Percentiles rank a stretch among this genome's conserved stretches.
These are phyloP conservation scores for Spergularia bocconei DNA, from an alignment of 148 eudicot species.

Conservation along the genomic window DNA sequence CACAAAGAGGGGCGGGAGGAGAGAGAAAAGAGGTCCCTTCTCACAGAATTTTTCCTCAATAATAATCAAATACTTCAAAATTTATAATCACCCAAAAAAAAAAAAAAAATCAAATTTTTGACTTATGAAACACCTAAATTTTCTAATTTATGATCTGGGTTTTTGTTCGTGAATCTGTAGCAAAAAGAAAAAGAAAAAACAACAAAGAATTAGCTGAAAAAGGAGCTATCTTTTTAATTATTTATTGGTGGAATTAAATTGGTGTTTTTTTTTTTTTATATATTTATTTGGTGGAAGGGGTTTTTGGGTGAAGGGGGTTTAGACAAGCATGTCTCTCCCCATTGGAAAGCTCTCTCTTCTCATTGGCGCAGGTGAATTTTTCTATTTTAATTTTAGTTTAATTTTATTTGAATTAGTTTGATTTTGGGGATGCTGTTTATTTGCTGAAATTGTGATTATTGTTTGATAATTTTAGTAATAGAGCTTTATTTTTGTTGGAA, in stretches of 20 bases:
- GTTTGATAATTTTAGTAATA: neutral
- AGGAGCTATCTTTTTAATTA: neutral
- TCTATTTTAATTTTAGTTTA: neutral
- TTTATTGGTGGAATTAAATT: too few species aligned
- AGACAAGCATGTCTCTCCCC: conserved; percentile 60
- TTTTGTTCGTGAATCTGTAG: neutral
- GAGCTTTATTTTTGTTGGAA: conserved; percentile 1
- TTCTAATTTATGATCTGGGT: neutral
- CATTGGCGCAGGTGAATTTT: conserved; percentile 77
- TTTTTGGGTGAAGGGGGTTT: conserved; percentile 20
- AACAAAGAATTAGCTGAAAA: neutral
- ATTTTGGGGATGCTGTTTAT: neutral
- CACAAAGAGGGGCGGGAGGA: neutral
- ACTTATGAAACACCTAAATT: neutral
- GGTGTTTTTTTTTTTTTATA: neutral
- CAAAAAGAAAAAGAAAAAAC: neutral
- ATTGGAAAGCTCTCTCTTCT: conserved; percentile 76
- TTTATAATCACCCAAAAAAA: neutral
- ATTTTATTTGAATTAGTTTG: neutral
- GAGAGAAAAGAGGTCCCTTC: conserved; percentile 15
- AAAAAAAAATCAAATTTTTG: neutral
- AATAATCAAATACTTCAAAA: neutral
- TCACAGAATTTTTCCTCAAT: neutral
- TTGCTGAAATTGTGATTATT: neutral
- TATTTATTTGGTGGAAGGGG: conserved; percentile 12